Conservation (phyloP, 352 stramenopile genomes). For the Phytophthora aleatoria region DNA sequence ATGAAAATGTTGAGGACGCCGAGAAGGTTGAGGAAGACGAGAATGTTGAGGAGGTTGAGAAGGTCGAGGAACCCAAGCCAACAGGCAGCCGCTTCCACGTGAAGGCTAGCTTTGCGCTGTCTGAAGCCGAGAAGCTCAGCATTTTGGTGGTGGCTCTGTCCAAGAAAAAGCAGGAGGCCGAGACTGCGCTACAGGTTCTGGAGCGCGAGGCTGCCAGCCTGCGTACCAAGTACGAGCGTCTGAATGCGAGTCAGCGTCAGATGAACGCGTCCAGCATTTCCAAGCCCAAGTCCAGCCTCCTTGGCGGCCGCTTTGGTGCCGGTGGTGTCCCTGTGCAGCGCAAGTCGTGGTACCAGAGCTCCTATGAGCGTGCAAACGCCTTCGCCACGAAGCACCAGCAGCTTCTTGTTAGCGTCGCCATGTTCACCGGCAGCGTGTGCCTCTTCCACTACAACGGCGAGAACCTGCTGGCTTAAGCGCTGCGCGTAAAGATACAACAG, state of each 20-base stretch:
- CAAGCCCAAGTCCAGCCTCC: constrained; percentile 64
- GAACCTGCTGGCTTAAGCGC: constrained; percentile 66
- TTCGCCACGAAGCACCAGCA: constrained; percentile 81
- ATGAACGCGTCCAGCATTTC: constrained; percentile 54
- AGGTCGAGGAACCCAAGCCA: constrained; percentile 33
- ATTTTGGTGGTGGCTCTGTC: constrained; percentile 72
- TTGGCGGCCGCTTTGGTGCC: constrained; percentile 56
- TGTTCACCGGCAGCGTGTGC: constrained; percentile 75
- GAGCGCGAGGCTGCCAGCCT: constrained; percentile 79
- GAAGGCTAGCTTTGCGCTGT: constrained; percentile 70
- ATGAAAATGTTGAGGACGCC: constrained; percentile 4
- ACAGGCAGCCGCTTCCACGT: constrained; percentile 66
- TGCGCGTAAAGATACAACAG: constrained; percentile 4
- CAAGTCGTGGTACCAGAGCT: constrained; percentile 73
- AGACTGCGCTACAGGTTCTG: constrained; percentile 60
- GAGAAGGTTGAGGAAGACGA: constrained; percentile 28
- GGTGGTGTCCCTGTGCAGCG: constrained; percentile 37
- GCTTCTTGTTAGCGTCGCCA: constrained; percentile 68
- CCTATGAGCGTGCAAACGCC: constrained; percentile 60
- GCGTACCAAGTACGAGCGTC: constrained; percentile 81
- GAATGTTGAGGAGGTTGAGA: constrained; percentile 24
- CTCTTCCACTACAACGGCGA: constrained; percentile 87
- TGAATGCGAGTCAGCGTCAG: constrained; percentile 80
- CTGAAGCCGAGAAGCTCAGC: constrained; percentile 78
- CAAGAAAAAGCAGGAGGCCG: constrained; percentile 83